phyloP scores from a whole-genome alignment of 768 basidiomycete genomes.

The Rhizopogon vinicolor region DNA sequence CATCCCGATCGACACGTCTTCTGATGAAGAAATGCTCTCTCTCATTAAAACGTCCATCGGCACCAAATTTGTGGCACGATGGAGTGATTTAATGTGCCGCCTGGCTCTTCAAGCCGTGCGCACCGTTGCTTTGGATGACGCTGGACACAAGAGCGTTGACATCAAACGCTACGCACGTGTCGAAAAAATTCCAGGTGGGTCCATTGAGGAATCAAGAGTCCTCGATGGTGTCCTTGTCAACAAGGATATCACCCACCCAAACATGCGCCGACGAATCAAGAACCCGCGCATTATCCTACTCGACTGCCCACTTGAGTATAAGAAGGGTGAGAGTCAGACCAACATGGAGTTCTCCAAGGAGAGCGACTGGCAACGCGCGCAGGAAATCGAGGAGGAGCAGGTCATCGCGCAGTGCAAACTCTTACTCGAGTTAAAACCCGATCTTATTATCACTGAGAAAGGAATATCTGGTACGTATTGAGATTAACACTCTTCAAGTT shows the following conservation, averaged over 20 bases:
- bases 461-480: conserved; percentile 79
- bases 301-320: conserved; percentile 97
- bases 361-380: conserved; percentile 86
- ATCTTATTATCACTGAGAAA: conserved; percentile 95
- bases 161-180: conserved; percentile 98
- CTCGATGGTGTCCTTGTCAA: conserved; percentile 93
- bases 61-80: conserved; percentile 94
- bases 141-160: conserved; percentile 83
- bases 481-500: not conserved
- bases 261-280: conserved; percentile 88
- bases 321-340: conserved; percentile 97
- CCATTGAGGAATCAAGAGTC: conserved; percentile 90
- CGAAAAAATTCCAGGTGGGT: conserved; percentile 96
- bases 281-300: conserved; percentile 87
- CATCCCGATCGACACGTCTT: conserved; percentile 79
- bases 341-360: conserved; percentile 98
- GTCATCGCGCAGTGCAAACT: conserved; percentile 81
- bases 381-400: conserved; percentile 96
- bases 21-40: conserved; percentile 89
- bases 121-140: conserved; percentile 76
- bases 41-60: conserved; percentile 99
- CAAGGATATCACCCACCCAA: conserved; percentile 98
- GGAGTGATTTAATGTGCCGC: conserved; percentile 96
- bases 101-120: conserved; percentile 92
- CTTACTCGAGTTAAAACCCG: conserved; percentile 91